Base-by-base conservation (phyloP, 148 eudicot species). In the Amaranthus hypochondriacus region DNA sequence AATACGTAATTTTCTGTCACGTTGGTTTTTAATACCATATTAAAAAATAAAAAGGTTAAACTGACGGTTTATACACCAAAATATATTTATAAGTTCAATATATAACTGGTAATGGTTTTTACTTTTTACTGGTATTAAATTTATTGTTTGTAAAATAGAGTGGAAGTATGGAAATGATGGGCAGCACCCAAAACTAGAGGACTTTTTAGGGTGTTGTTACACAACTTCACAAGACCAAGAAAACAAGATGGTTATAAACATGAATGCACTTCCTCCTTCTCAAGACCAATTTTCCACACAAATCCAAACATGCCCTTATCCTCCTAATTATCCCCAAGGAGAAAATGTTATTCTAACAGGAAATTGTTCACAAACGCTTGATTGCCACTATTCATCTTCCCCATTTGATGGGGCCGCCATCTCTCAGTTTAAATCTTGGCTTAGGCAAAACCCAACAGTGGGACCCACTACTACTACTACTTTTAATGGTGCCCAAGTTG, bases 341-440 rank as follows among this genome's bases (percentile, higher is more conserved):
- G 68, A 51, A 43, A 43, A 6, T 8, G 51, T n/a, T 10, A 9
- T 69, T 53, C 44, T 69, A 48, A 39, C 28, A 0, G 68, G n/a
- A 0, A 15, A 46, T 61, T 21, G 42, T 42, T 14, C 73, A 13
- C 28, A 59, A 10, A 44, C 48, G 5, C 21, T 48, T 73, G 48
- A 53, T 43, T 70, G 69, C 59, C 55, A 69, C 49, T 77, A 64
- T 51, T 56, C 70, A 15, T 12, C 56, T 46, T 73, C 77, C 42
- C 81, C 77, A 9, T 79, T 79, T 42, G 77, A 73, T 11, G 74
- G 74, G 21, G 77, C 46, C 2, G 63, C 77, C 10, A 69, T 79
- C 21, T 77, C 89, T 43, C 82, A 79, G 71, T 75, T 87, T 78
- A 87, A 85, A 68, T 68, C 87, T 13, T 90, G 91, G 96, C 73